phyloP scores from a whole-genome alignment of 1,284 basidiomycete genomes.

The Sporisorium exsertum region DNA sequence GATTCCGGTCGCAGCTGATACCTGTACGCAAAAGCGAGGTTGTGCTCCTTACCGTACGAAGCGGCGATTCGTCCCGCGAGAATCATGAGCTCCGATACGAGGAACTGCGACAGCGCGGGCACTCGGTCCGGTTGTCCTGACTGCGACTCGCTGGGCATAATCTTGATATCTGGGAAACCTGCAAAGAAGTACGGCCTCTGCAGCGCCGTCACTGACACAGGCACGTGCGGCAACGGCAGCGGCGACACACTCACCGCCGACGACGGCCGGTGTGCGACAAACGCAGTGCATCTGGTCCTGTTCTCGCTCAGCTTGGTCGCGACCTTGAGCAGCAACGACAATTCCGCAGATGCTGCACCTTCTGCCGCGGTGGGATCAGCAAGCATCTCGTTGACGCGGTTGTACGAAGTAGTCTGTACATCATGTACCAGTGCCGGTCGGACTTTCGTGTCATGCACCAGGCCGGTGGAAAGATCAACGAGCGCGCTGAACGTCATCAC shows the following conservation, averaged over 20 bases:
- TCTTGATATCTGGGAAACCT: slow-evolving; percentile 49
- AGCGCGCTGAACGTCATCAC: slow-evolving; percentile 86
- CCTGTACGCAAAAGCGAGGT: slow-evolving; percentile 79
- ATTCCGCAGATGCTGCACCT: slow-evolving; percentile 51
- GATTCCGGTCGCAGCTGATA: slow-evolving; percentile 70
- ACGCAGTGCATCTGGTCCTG: slow-evolving; percentile 9
- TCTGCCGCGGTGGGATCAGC: neutral
- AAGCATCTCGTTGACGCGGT: slow-evolving; percentile 72
- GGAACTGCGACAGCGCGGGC: slow-evolving; percentile 35
- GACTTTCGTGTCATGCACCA: slow-evolving; percentile 79
- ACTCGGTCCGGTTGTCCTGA: neutral
- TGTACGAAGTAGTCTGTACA: slow-evolving; percentile 78
- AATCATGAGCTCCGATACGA: slow-evolving; percentile 88
- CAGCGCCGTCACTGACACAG: neutral
- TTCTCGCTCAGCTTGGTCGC: slow-evolving; percentile 62
- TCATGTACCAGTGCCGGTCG: slow-evolving; percentile 80
- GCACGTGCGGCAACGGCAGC: slow-evolving; percentile 25
- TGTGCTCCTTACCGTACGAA: slow-evolving; percentile 76
- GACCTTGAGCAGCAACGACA: slow-evolving; percentile 70
- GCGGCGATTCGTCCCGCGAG: slow-evolving; percentile 83
- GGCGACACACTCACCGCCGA: slow-evolving; percentile 24
- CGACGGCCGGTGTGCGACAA: slow-evolving; percentile 4
- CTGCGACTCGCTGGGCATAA: neutral
- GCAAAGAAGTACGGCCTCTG: slow-evolving; percentile 46
- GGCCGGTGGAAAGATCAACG: slow-evolving; percentile 75